phyloP scores from a whole-genome alignment of 768 basidiomycete species.

The Kwoniella heveanensis region DNA sequence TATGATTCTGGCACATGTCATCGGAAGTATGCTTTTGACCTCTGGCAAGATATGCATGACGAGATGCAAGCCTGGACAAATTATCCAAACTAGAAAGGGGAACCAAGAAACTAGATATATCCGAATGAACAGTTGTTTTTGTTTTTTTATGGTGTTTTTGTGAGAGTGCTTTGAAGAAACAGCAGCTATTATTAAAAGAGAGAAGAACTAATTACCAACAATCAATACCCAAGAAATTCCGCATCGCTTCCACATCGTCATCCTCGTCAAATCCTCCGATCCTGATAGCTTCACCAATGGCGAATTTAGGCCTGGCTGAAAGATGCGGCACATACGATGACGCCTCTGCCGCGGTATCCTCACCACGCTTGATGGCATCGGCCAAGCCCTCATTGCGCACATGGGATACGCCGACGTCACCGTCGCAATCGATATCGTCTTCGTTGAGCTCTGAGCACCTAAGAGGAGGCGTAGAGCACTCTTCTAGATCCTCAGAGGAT shows the following conservation, averaged over 20 bases:
- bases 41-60: too few relatives aligned
- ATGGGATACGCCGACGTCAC: neutral
- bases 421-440: neutral
- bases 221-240: neutral
- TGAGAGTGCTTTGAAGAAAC: too few relatives aligned
- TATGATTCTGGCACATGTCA: too few relatives aligned
- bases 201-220: neutral
- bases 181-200: neutral
- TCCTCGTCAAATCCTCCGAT: neutral
- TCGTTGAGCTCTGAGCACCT: slow-evolving; percentile 14
- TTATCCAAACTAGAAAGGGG: too few relatives aligned
- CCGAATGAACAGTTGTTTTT: too few relatives aligned
- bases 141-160: neutral
- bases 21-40: too few relatives aligned
- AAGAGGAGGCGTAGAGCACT: slow-evolving; percentile 35
- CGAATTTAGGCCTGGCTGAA: neutral
- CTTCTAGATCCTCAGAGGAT: slow-evolving; percentile 15
- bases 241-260: neutral
- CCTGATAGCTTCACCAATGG: slow-evolving; percentile 8
- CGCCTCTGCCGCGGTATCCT: slow-evolving; percentile 12
- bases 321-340: neutral
- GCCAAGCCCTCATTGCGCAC: too few relatives aligned
- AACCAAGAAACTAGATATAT: too few relatives aligned
- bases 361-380: neutral
- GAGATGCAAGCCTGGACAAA: too few relatives aligned